Conservation (phyloP, 2,329 filamentous ascomycete species). For the Claviceps pazoutovae region DNA sequence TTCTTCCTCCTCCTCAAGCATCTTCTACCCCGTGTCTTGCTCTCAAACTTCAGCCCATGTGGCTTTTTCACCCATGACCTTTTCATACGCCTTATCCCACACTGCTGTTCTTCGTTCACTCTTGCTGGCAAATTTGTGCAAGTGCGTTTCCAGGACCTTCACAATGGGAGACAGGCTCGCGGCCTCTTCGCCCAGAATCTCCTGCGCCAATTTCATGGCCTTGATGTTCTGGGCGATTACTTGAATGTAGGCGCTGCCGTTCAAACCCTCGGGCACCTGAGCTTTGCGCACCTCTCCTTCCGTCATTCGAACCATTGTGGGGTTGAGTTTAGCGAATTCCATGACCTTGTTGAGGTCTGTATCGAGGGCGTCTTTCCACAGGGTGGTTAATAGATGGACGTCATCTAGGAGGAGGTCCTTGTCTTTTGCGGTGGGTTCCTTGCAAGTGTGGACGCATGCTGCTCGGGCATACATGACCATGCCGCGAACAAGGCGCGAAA, state of each 20-base stretch:
- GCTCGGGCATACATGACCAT: conserved; percentile 17
- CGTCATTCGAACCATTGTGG: conserved; percentile 7
- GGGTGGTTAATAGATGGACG: conserved; percentile 12
- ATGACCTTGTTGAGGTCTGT: conserved; percentile 10
- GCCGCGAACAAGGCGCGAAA: conserved; percentile 17
- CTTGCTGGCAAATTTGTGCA: conserved; percentile 18
- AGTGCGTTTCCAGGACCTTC: conserved; percentile 22
- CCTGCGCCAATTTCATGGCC: conserved; percentile 30
- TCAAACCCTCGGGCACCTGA: conserved; percentile 8
- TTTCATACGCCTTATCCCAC: conserved; percentile 15
- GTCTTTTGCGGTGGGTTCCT: conserved; percentile 12
- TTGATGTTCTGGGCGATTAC: conserved; percentile 19
- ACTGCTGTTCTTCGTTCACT: conserved; percentile 6
- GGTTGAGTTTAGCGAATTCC: conserved; percentile 15
- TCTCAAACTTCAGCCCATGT: conserved; percentile 11
- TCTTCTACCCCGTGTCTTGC: neutral
- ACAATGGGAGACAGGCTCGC: conserved; percentile 24
- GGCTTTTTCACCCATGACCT: conserved; percentile 15
- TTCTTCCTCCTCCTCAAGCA: neutral
- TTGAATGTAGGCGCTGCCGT: conserved; percentile 15
- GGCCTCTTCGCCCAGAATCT: conserved; percentile 22
- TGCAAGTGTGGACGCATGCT: conserved; percentile 12
- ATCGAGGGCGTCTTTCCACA: conserved; percentile 13
- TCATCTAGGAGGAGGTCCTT: conserved; percentile 16
- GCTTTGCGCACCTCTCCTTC: neutral